Base-by-base conservation (phyloP, 768 basidiomycete genomes). In the Mycena alexandri region DNA sequence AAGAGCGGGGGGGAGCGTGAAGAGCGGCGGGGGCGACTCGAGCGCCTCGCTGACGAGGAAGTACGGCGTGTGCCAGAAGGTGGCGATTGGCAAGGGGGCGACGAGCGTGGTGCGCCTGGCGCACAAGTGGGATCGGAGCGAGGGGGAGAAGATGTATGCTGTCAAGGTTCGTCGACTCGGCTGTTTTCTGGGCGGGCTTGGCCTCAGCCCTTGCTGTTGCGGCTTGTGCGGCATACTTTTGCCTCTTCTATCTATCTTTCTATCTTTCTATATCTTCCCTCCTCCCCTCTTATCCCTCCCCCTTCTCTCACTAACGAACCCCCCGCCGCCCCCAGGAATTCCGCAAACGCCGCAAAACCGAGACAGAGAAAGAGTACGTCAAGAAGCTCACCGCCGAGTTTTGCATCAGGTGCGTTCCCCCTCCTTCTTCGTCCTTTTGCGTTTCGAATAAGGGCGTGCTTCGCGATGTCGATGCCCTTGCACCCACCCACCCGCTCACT, bases 311-410 rank as follows among this genome's bases (percentile, higher is more conserved):
- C 12, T 24, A 13, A 50, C 48, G 50, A 25, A 50, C 59, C 3
- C 48, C 29, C n/a, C n/a, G n/a, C n/a, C n/a, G 8, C 16, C 59
- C 63, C 54, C 19, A 97, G 95, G 97, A 99, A 81, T 99, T 99
- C 85, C 92, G 97, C 58, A 98, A 98, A 79, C 89, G 97, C 69
- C 89, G 97, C 73, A 97, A 96, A 88, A 98, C 97, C 75, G 97
- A 99, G 83, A 90, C 96, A 7, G 97, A 99, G 81, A 98, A 98
- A 79, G 97, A 99, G 83, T 99, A 99, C 75, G 91, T 99, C 82
- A 99, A 99, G 89, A 99, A 99, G 80, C 92, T 99, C 73, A 99
- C 97, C 8, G 95, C 97, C 25, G 97, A 99, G 78, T 99, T 98
- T 81, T 99, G 96, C 80, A 99, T 99, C 11, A 55, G 53, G 61